Base-by-base conservation (phyloP, 495 filamentous ascomycete species). In the Podospora pseudocomata region DNA sequence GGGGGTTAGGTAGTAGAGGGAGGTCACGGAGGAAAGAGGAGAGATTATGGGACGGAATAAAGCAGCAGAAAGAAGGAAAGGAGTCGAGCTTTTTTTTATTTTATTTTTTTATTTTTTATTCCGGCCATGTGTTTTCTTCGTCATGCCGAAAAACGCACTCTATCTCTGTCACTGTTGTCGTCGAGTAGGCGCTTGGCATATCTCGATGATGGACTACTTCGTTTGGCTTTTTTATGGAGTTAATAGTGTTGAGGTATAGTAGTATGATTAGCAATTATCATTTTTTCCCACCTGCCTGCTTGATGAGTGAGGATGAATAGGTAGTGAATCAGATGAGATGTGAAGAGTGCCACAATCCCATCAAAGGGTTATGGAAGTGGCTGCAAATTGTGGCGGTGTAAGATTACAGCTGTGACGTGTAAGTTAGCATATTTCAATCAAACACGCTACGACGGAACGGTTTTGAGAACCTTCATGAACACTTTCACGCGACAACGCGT, bases 381-480 rank as follows among this genome's bases (percentile, higher is more conserved):
- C 7, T 16, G 39, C 7, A 49, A 16, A 16, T 11, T 49, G 39
- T 49, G 39, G 39, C 39, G 39, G 9, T 49, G 39, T 23, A 49
- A 13, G 39, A 11, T 49, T 49, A 49, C 39, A 32, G 39, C 13
- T 39, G 39, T 13, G 7, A 49, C 39, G 15, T 11, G 39, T 49
- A 49, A 49, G 20, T 49, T 49, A 49, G 7, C 39, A 49, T 13
- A 16, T 49, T 49, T 49, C 39, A 49, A 49, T 49, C 39, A 13
- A 49, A 49, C 39, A 49, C 39, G 39, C 20, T 23, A 23, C 1
- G 20, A 23, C 1, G 58, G 7, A 28, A 44, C 23, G 27, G n/a
- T 19, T 44, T 44, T 23, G 32, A 63, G 28, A 44, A 34, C 61
- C 61, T 63, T 39, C 30, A 63, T 63, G 61, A 63, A 63, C 32